Evolutionary conservation across 2,329 filamentous ascomycete genomes (phyloP), one percentile per base, ranked within the genome.

Genomic region (Volutella citrinella): DNA sequence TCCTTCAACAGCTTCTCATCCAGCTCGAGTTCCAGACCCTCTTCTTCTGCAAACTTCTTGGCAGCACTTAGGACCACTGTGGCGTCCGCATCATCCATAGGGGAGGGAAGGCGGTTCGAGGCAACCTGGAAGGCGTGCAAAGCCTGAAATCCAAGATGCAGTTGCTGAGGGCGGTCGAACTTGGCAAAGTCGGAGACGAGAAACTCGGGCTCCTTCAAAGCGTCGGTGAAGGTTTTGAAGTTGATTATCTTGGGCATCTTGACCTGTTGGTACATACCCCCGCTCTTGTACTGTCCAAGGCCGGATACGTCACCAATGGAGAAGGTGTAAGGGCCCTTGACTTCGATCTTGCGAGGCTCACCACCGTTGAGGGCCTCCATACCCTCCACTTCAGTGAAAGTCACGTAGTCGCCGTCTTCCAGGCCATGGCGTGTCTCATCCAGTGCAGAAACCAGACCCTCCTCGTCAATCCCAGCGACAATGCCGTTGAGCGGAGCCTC

Each of bases 241-340:
- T 93, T 78, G 54, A 97, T 66, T 34, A 88, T 78, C 68, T 93
- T 95, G 31, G 93, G 93, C 91, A 96, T 96, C 76, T 97, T 98
- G 63, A 97, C 93, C 64, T 98, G 93, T 23, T 87, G 84, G 63
- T 86, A 98, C 40, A 95, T 78, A 41, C 93, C 93, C 28, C 91
- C 91, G 32, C 85, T 78, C 69, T 87, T 71, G 69, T 98, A 98
- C 53, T 86, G 75, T 21, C 93, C 93, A 21, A 96, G 74, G 6
- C 80, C 83, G 16, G 86, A 87, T 9, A 97, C 88, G 59, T 96
- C 88, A 25, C 91, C 93, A 50, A 98, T 96, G 11, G 88, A 93
- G 66, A 98, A 98, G 8, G 90, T 95, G 62, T 97, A 98, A 5
- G 93, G 93, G 1, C 87, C 93, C 68, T 95, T 96, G 30, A 96